These are phyloP conservation scores for Curvularia sp. DNA, from an alignment of 2,329 filamentous ascomycete genomes.

Conservation along the genomic window DNA sequence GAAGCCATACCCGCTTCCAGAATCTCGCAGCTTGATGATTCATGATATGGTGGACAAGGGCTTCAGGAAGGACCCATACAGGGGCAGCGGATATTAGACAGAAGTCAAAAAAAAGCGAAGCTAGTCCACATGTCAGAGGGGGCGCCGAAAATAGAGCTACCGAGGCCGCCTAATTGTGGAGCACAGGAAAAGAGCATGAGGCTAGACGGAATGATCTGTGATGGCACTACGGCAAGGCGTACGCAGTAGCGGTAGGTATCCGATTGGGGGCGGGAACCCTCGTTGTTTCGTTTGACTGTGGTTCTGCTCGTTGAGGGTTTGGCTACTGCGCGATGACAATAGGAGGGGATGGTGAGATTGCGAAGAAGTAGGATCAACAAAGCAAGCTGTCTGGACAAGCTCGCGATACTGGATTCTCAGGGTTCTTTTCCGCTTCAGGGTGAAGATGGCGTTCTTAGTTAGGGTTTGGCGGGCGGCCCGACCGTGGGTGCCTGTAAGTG, in stretches of 20 bases:
- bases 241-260: neutral
- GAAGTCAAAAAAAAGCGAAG: conserved; percentile 3
- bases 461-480: neutral
- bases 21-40: conserved; percentile 1
- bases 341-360: neutral
- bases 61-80: neutral
- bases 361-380: neutral
- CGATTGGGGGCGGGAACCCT: neutral
- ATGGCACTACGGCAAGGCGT: neutral
- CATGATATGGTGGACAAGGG: neutral
- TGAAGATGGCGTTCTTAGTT: neutral
- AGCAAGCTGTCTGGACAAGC: neutral
- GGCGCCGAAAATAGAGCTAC: conserved; percentile 26
- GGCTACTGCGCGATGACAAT: neutral
- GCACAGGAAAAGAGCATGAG: conserved; percentile 14
- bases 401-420: neutral
- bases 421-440: neutral
- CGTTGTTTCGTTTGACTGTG: neutral
- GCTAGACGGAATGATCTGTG: neutral
- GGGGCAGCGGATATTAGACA: neutral
- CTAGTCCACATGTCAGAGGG: conserved; percentile 16
- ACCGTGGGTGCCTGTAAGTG: conserved; percentile 1
- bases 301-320: neutral
- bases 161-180: conserved; percentile 8
- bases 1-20: neutral